Base-by-base conservation (phyloP, 164 flowering plant species). In the Liriodendron chinense region DNA sequence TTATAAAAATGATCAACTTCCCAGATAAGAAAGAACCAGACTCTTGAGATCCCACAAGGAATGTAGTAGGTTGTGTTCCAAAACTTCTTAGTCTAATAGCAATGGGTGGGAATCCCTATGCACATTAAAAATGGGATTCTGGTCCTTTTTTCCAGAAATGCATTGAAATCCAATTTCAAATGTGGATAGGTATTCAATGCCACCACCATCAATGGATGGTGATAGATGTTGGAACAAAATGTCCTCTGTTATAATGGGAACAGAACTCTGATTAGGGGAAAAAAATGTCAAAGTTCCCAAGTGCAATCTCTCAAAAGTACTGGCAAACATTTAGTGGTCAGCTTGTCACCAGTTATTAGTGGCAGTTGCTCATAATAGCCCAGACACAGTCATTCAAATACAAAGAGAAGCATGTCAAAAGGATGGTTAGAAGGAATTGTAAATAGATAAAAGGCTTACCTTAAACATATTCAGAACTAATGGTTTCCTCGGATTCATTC, bases 391-490 rank as follows among this genome's bases (percentile, higher is more conserved):
- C 43, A 34, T 4, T 34, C 43, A 34, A 14, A 53, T 53, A 16
- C 13, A 53, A 53, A 16, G 18, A 53, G 59, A 53, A 9, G 59
- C 59, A 53, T 12, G 18, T 53, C 18, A 16, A 53, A 53, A 53
- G 59, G 59, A 53, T 53, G 18, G 16, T 53, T 53, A 16, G 59
- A 16, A 16, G 16, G 16, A 12, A 53, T 53, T 53, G 16, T 53
- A 10, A 53, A 53, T 16, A 1, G 59, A 16, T 53, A 53, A 47
- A 8, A 56, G 1, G 18, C 18, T 25, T 71, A 96, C 98, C 99
- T 94, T 90, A 68, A 96, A 96, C 99, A 96, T 92, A 74, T 90
- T 82, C 9, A 96, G 84, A 74, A 77, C 74, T 71, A 95, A 91
- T 62, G 89, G 90, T 84, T 70, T 88, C 75, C 83, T 85, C 1